phyloP scores from a whole-genome alignment of 2,329 filamentous ascomycete species.

The Arthrinium phaeospermum region DNA sequence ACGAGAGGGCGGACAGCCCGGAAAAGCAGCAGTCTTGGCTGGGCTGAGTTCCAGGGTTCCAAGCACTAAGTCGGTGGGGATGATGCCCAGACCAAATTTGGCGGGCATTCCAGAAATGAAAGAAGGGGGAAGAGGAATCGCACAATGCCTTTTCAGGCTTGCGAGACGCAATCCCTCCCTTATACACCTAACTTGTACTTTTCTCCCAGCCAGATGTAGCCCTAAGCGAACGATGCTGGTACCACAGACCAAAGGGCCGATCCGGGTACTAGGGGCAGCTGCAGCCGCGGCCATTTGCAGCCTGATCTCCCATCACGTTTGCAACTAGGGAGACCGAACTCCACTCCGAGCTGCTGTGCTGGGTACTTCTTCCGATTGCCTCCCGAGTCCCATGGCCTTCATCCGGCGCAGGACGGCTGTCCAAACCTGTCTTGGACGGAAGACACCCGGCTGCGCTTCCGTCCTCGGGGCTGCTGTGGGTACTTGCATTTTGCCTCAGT shows the following conservation, averaged over 20 bases:
- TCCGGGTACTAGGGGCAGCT: background rate
- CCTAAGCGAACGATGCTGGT: conserved; percentile 4
- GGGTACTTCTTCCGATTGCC: conserved; percentile 6
- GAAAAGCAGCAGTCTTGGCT: background rate
- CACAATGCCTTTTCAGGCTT: background rate
- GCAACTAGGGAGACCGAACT: conserved; percentile 2
- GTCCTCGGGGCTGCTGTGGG: conserved; percentile 11
- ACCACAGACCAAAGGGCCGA: background rate
- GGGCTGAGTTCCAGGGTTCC: background rate
- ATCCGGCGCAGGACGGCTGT: background rate
- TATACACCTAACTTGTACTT: background rate
- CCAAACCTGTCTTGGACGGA: background rate
- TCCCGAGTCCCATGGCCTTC: background rate
- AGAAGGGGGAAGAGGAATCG: background rate
- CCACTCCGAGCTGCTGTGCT: conserved; percentile 16
- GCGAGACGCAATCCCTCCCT: background rate
- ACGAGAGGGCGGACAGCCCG: background rate
- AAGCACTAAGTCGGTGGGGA: background rate
- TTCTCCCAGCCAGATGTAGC: background rate
- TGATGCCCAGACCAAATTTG: background rate
- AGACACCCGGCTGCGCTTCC: background rate
- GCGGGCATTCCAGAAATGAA: background rate
- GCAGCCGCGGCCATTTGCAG: background rate
- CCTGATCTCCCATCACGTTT: conserved; percentile 5
- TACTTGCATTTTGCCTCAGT: conserved; percentile 11